A percentile compares a stretch with the other conserved stretches of the same genome.
phyloP scores from a whole-genome alignment of 495 filamentous ascomycete species.

The Podospora conica region DNA sequence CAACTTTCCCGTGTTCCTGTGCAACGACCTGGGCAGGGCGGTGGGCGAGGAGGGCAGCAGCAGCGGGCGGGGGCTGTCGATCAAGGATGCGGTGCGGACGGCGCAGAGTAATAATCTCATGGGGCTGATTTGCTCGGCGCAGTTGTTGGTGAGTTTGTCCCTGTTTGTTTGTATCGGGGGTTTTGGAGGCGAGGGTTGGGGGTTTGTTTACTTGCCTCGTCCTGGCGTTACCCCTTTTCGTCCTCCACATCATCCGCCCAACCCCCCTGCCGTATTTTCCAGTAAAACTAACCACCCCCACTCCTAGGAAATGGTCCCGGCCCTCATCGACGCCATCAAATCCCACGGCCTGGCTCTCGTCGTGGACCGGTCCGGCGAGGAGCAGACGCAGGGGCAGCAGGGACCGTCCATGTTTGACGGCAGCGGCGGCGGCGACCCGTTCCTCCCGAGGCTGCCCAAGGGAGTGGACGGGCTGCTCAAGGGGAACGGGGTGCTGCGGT shows the following conservation, averaged over 20 bases:
- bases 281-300: not conserved
- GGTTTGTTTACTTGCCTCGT: not conserved
- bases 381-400: constrained; percentile 4
- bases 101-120: constrained; percentile 97
- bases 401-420: not conserved
- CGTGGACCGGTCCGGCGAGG: constrained; percentile 66
- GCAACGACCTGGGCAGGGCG: constrained; percentile 73
- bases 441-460: constrained; percentile 39
- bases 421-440: constrained; percentile 29
- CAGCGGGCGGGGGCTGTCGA: constrained; percentile 66
- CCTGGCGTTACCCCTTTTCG: not conserved
- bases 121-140: constrained; percentile 85
- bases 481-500: constrained; percentile 78
- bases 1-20: constrained; percentile 92
- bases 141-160: constrained; percentile 62
- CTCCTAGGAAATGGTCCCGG: constrained; percentile 78
- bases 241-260: not conserved
- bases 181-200: constrained; percentile 26
- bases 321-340: constrained; percentile 87
- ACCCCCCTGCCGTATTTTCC: too few relatives aligned
- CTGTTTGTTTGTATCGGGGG: not conserved
- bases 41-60: constrained; percentile 34
- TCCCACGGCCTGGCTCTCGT: constrained; percentile 88
- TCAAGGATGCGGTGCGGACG: constrained; percentile 91
- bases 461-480: constrained; percentile 84